Conservation (phyloP, 2,329 filamentous ascomycete genomes). For the Elsinoe arachidis region DNA sequence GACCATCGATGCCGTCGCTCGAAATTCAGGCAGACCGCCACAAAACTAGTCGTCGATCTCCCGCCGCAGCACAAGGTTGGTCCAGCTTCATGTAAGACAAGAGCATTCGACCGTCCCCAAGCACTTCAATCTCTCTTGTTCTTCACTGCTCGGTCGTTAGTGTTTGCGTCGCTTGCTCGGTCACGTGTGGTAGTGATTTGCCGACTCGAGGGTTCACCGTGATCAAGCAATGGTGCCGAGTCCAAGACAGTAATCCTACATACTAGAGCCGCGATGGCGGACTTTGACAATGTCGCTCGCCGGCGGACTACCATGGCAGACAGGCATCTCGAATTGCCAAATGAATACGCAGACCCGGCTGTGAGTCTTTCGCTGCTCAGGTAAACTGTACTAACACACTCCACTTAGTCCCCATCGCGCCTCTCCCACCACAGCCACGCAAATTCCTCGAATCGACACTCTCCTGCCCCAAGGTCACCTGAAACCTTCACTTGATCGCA, state of each 20-base stretch:
- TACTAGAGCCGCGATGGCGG: neutral
- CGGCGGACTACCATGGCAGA: neutral
- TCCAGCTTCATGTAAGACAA: neutral
- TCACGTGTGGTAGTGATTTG: too few relatives aligned
- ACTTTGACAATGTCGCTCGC: neutral
- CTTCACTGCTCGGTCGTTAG: too few relatives aligned
- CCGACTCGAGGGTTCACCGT: too few relatives aligned
- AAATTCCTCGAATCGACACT: neutral
- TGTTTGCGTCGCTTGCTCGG: too few relatives aligned
- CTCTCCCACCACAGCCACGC: neutral
- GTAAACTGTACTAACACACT: neutral
- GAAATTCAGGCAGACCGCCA: neutral
- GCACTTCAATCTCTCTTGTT: too few relatives aligned
- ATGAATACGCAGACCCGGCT: neutral
- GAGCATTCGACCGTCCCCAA: neutral
- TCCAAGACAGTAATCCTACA: too few relatives aligned
- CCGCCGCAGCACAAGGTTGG: neutral
- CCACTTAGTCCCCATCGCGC: neutral
- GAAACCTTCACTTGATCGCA: neutral
- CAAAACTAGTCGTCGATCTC: neutral
- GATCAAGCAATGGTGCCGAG: too few relatives aligned
- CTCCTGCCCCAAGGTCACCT: neutral
- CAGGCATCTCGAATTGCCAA: neutral
- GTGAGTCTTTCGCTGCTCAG: neutral
- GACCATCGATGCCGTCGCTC: neutral